phyloP scores from a whole-genome alignment of 129 eudicot species.

The Logfia minima region DNA sequence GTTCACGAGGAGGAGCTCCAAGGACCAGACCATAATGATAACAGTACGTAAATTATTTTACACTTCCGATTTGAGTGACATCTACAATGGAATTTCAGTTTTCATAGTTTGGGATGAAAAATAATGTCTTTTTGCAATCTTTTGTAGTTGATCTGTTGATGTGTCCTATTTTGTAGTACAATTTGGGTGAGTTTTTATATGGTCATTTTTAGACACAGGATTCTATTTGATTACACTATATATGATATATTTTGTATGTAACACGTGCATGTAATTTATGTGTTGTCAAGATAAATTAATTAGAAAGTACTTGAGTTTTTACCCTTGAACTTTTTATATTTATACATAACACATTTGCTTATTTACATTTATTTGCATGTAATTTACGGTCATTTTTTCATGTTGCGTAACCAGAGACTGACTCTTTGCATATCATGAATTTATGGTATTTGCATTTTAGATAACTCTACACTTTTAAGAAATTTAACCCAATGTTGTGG shows the following conservation, averaged over 20 bases:
- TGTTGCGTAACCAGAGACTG: constrained; percentile 19
- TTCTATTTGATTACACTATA: constrained; percentile 3
- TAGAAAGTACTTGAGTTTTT: too few species aligned
- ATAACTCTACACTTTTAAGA: not conserved
- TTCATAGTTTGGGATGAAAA: constrained; percentile 29
- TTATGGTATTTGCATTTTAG: constrained; percentile 8
- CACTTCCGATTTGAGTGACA: not conserved
- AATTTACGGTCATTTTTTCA: too few species aligned
- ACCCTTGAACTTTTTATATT: too few species aligned
- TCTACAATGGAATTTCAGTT: constrained; percentile 19
- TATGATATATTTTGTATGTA: not conserved
- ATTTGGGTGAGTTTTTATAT: constrained; percentile 28
- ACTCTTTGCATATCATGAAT: not conserved
- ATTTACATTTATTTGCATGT: too few species aligned
- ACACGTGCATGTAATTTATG: not conserved
- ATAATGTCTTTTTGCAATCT: not conserved
- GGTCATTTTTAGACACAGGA: constrained; percentile 4
- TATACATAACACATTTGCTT: too few species aligned
- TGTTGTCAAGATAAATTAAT: not conserved
- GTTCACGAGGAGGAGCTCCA: constrained; percentile 43
- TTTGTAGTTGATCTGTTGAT: constrained; percentile 23
- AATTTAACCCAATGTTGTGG: not conserved
- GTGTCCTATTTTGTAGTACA: constrained; percentile 13
- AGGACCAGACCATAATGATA: constrained; percentile 39
- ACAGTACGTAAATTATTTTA: constrained; percentile 29